Base-by-base conservation (phyloP, 352 stramenopile genomes). In the Paralagenidium karlingii region DNA sequence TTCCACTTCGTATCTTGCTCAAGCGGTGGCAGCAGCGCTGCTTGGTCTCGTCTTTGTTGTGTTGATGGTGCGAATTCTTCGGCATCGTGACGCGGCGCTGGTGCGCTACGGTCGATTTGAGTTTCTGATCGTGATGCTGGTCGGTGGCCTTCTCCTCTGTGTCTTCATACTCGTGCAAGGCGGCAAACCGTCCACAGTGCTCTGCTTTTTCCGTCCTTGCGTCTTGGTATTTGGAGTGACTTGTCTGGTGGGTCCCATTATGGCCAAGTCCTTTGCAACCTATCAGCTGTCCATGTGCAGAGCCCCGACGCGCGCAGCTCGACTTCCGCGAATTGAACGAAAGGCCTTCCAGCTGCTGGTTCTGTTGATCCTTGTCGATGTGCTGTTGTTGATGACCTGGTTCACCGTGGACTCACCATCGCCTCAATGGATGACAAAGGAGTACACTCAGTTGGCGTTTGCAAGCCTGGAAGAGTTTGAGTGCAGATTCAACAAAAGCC, bases 31-130 rank as follows among this genome's bases (percentile, higher is more conserved):
- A 13, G 8, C 34, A 8, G 10, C 24, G 0, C 50, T 76, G 2
- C 28, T 68, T 3, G 29, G 22, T 0, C 4, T 52, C 0, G 1
- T 68, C 0, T 28, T 68, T 0, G 6, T 41, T 1, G 40, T 34
- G 8, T 31, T 42, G 2, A 52, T 64, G 0, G 44, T 40, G 3
- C 60, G 73, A 13, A 58, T 80, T 2, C 50, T 46, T 34, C 40
- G 43, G 5, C 49, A 61, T 4, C 64, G 68, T 2, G 31, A 64
- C 16, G 55, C 38, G 13, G 59, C 68, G 1, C 58, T 79, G 19
- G 55, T 83, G 40, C 82, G 81, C 40, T 62, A 69, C 13, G 80
- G 66, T 0, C 73, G 83, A 45, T 81, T 57, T 38, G 60, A 82
- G 38, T 66, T 86, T 24, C 42, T 86, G 0, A 32, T 69, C 11